Conservation (phyloP, 2,329 filamentous ascomycete genomes). For the Trichoderma sp. region DNA sequence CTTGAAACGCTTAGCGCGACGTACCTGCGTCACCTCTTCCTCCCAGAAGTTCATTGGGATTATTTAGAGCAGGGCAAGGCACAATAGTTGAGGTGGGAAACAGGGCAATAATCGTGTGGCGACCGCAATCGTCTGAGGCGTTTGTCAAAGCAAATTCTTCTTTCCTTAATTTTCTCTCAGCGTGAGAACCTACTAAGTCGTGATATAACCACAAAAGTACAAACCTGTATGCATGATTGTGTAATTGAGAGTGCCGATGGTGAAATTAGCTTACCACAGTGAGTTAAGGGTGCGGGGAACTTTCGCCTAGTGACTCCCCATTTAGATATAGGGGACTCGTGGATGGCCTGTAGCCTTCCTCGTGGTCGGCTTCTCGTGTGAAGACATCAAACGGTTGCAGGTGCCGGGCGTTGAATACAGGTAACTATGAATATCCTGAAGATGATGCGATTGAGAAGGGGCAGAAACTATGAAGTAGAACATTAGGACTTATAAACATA, state of each 20-base stretch:
- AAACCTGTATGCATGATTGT: not conserved
- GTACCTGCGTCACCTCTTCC: not conserved
- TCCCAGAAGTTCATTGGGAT: not conserved
- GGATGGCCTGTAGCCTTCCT: not conserved
- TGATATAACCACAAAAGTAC: not conserved
- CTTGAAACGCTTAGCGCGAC: not conserved
- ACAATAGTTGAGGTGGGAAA: not conserved
- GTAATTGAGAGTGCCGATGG: not conserved
- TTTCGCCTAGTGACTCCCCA: not conserved
- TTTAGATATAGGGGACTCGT: not conserved
- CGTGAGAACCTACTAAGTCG: not conserved
- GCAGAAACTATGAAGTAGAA: not conserved
- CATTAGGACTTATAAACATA: not conserved
- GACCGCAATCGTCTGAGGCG: not conserved
- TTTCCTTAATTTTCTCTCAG: not conserved
- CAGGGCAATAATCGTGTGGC: not conserved
- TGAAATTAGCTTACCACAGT: not conserved
- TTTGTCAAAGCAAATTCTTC: not conserved
- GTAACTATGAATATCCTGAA: not conserved
- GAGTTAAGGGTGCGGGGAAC: not conserved
- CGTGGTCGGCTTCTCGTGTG: not conserved
- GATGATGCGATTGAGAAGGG: not conserved
- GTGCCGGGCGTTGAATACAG: not conserved
- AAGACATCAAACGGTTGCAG: not conserved
- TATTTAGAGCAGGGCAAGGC: not conserved